Conservation (phyloP, 116 monocot species). For the Papilionanthe hybrid region DNA sequence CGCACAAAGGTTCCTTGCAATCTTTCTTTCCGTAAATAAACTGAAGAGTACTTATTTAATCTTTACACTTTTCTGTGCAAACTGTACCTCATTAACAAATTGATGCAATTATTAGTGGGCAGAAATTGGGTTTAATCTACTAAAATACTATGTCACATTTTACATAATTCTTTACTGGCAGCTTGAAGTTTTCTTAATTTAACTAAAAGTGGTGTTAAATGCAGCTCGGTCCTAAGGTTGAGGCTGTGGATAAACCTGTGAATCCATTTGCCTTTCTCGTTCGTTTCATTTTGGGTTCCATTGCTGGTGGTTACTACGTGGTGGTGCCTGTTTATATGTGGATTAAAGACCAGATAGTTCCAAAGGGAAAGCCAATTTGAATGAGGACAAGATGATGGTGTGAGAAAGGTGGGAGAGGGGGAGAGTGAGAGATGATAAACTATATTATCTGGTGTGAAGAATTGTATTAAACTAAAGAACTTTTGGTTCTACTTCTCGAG, state of each 20-base stretch:
- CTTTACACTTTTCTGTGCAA: too few species aligned
- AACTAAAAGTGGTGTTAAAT: conserved; percentile 4
- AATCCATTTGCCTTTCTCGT: conserved; percentile 82
- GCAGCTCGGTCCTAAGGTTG: conserved; percentile 93
- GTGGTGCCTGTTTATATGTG: conserved; percentile 95
- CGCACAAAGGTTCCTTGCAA: too few species aligned
- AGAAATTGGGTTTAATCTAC: too few species aligned
- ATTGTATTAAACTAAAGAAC: neutral
- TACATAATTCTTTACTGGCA: neutral
- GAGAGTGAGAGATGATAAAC: neutral
- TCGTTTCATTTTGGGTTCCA: conserved; percentile 73
- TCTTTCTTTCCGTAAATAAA: too few species aligned
- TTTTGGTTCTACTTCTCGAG: neutral
- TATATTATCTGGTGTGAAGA: neutral
- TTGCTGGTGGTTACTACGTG: conserved; percentile 70
- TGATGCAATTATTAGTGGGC: too few species aligned
- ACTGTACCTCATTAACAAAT: too few species aligned
- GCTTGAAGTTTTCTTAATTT: neutral
- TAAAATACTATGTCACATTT: neutral
- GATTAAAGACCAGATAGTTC: conserved; percentile 90
- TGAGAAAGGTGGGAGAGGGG: neutral
- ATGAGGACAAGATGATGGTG: neutral
- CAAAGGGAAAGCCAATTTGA: conserved; percentile 84
- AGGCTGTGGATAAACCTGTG: conserved; percentile 73
- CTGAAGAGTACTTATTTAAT: too few species aligned